Evolutionary conservation across 495 filamentous ascomycete genomes (phyloP), one percentile per base, ranked within the genome.

Genomic region (Penicillium malachiteum): DNA sequence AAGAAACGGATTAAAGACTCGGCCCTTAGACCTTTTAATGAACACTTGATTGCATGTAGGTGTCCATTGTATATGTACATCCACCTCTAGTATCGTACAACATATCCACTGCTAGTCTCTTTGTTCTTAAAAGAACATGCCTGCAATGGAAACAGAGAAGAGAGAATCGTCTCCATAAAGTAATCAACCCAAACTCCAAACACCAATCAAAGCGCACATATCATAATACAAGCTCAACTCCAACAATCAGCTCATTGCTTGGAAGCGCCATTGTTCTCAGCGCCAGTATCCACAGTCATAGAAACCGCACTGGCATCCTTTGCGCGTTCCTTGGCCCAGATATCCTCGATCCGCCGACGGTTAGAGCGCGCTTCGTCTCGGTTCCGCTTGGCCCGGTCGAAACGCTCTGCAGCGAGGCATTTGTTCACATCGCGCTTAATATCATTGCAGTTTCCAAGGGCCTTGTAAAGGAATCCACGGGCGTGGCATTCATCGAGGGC

Each of bases 401-500:
- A 69, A 55, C 94, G 81, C 70, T 96, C 90, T 7, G 78, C 85
- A 42, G 87, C 80, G 21, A 98, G 80, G 70, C 94, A 98, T 58
- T 82, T 76, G 70, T 87, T 92, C 49, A 98, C 87, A 21, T 90
- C 74, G 30, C 78, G 72, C 71, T 98, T 98, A 46, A 86, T 83
- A 33, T 86, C 81, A 65, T 89, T 97, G 85, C 94, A 98, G 79
- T 87, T 91, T 41, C 94, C 94, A 40, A 89, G 72, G 2, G 87
- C 82, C 69, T 94, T 96, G 80, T 86, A 89, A 8, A 97, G 67
- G 77, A 97, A 97, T 30, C 93, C 93, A 39, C 82, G 81, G 11
- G 90, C 92, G 69, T 98, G 94, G 75, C 94, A 98, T 78, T 96
- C 91, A 51, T 97, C 94, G 54, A 98, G 88, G 47, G 89, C 87